phyloP scores from a whole-genome alignment of 768 basidiomycete genomes.

The Suillus paluster region DNA sequence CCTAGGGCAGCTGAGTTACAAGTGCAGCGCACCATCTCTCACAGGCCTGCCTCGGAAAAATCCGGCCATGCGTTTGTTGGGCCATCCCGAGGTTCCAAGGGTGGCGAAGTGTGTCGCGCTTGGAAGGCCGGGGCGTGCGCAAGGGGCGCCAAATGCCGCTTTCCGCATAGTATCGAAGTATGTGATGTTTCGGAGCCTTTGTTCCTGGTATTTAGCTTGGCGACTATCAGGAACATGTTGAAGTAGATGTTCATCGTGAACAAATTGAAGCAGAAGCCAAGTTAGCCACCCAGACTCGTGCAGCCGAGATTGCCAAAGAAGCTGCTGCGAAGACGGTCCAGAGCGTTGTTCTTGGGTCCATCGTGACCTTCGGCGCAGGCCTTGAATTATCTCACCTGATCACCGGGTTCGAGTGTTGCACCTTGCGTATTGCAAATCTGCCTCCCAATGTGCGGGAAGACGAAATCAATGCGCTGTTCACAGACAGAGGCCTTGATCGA shows the following conservation, averaged over 20 bases:
- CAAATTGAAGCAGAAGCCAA: neutral
- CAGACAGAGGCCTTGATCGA: constrained; percentile 45
- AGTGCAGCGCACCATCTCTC: neutral
- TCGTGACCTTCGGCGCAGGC: constrained; percentile 56
- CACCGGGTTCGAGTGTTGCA: constrained; percentile 57
- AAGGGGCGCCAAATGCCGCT: constrained; percentile 40
- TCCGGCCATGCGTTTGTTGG: constrained; percentile 16
- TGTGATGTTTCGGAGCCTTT: constrained; percentile 6
- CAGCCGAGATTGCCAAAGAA: constrained; percentile 21
- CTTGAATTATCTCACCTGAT: constrained; percentile 48
- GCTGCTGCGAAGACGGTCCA: constrained; percentile 49
- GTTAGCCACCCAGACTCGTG: neutral
- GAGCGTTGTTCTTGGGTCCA: constrained; percentile 48
- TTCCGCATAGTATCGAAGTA: constrained; percentile 39
- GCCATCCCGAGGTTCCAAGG: constrained; percentile 19
- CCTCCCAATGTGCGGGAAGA: constrained; percentile 42
- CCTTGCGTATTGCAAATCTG: constrained; percentile 50
- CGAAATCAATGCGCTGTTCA: constrained; percentile 49
- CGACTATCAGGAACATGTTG: neutral
- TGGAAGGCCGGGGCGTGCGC: constrained; percentile 45
- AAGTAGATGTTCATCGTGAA: neutral
- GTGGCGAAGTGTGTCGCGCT: constrained; percentile 26
- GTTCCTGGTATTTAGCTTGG: neutral
- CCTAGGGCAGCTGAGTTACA: neutral
- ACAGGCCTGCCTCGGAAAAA: neutral